These are phyloP conservation scores for Cyberlindnera suaveolens DNA, from an alignment of 805 yeast species.

Conservation along the genomic window DNA sequence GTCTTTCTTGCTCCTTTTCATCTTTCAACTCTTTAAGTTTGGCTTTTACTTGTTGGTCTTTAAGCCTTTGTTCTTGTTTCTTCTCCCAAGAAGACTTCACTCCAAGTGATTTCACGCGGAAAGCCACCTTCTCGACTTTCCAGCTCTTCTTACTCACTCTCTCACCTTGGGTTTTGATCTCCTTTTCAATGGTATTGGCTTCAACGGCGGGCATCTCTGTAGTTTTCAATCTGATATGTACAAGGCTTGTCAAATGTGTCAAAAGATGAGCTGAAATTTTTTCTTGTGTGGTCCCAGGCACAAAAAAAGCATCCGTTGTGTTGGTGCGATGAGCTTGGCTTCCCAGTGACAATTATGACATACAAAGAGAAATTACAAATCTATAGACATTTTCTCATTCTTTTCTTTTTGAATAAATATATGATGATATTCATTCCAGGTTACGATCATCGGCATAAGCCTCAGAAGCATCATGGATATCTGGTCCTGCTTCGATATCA, in stretches of 20 bases:
- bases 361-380: background rate
- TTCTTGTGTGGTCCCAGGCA: background rate
- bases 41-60: constrained; percentile 61
- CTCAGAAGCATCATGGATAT: constrained; percentile 7
- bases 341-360: background rate
- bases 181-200: background rate
- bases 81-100: constrained; percentile 57
- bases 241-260: too few species aligned
- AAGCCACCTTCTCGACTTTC: constrained; percentile 64
- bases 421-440: constrained; percentile 4
- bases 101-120: constrained; percentile 51
- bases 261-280: background rate
- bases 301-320: background rate
- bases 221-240: background rate
- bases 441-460: constrained; percentile 13
- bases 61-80: constrained; percentile 58
- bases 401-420: background rate
- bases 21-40: constrained; percentile 68
- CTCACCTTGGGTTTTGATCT: constrained; percentile 10
- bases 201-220: constrained; percentile 1
- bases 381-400: background rate
- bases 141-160: constrained; percentile 45
- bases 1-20: constrained; percentile 62
- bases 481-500: constrained; percentile 2
- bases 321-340: background rate